These are phyloP conservation scores for Dactylorhiza incarnata DNA, from an alignment of 106 monocot species.

Conservation along the genomic window DNA sequence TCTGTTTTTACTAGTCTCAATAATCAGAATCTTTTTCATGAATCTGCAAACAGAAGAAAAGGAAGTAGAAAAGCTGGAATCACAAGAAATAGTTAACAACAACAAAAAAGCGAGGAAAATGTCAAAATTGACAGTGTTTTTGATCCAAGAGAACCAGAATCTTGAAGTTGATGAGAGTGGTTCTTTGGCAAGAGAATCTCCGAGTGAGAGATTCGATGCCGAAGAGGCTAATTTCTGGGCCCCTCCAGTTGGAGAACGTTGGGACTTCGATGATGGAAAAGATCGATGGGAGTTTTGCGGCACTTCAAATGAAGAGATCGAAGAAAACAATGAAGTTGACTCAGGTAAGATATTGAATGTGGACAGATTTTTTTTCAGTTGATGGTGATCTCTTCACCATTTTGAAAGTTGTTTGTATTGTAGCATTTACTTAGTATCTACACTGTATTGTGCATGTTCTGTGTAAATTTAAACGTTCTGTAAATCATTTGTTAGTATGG, in stretches of 20 bases:
- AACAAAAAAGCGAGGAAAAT: conserved; percentile 18
- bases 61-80: conserved; percentile 16
- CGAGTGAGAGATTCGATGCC: conserved; percentile 14
- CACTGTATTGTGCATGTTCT: neutral
- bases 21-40: neutral
- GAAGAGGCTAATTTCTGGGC: conserved; percentile 76
- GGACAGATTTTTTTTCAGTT: neutral
- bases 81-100: conserved; percentile 16
- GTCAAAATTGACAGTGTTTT: conserved; percentile 6
- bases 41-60: conserved; percentile 27
- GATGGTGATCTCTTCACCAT: neutral
- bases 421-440: neutral
- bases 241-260: conserved; percentile 78
- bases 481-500: neutral
- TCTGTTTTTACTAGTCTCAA: neutral
- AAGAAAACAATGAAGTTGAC: conserved; percentile 1
- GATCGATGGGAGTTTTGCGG: conserved; percentile 53
- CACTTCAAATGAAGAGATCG: conserved; percentile 16
- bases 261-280: conserved; percentile 88
- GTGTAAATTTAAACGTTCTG: neutral
- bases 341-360: conserved; percentile 29
- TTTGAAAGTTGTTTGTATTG: neutral
- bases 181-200: conserved; percentile 7
- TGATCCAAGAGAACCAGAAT: conserved; percentile 18
- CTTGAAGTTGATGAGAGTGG: conserved; percentile 12